Evolutionary conservation across 2,329 filamentous ascomycete species (phyloP), one percentile per base, ranked within the genome.

Genomic region (Sporothrix euskadiensis): DNA sequence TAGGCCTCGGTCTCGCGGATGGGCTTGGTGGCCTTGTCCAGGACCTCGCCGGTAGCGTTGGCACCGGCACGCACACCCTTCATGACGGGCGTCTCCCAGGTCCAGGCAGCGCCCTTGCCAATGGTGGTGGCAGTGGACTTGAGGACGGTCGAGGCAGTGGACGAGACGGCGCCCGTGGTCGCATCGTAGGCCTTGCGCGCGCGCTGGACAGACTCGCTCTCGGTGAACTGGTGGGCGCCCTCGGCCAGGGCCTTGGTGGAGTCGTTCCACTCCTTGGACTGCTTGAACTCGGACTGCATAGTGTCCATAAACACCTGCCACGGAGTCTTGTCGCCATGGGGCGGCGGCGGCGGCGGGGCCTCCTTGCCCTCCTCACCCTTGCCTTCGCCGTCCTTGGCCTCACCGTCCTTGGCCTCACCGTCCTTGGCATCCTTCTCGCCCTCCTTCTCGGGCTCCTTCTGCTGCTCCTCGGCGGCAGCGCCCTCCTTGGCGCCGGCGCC

Each of bases 261-360:
- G 80, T 99, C 96, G 80, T 99, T 97, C 96, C 96, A 99, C 82
- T 99, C 96, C 81, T 98, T 97, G 19, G 94, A 98, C 71, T 94
- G 92, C 82, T 98, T 94, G 84, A 99, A 97, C 83, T 99, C 96
- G 73, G 87, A 88, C 81, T 93, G 90, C 83, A 99, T 89, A n/a
- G 96, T 99, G 80, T 99, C 96, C 80, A 93, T 93, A 85, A 99
- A 99, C 44, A 99, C 96, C 81, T 98, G 94, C 94, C 96, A 98
- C 71, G 96, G 96, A 3, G 95, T 96, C 86, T 99, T 99, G 84
- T 97, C 94, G 75, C 96, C 96, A 80, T 99, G 96, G 26, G 94
- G 95, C n/a, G 96, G 95, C 16, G 94, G 95, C 30, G 95, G 93
- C 14, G 94, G 91, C 39, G 89, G 82, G 75, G 94, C 89, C 78